phyloP scores from a whole-genome alignment of 352 stramenopile genomes.

The Globisporangium emineosum region DNA sequence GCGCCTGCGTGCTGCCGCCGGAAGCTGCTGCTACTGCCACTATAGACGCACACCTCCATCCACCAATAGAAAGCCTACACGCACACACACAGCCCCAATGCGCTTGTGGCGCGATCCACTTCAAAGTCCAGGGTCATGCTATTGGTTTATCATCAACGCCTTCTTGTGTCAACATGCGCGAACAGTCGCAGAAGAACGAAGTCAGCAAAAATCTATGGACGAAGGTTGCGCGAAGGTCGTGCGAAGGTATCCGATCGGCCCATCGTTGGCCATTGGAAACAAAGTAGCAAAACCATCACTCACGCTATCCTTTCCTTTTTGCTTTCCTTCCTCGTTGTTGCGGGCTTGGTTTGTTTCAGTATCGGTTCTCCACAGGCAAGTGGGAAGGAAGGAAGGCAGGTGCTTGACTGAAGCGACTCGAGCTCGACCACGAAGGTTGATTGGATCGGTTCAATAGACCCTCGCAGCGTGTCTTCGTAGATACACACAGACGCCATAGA shows the following conservation, averaged over 20 bases:
- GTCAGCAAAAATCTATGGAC: background rate
- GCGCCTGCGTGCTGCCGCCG: background rate
- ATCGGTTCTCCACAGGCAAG: slow-evolving; percentile 3
- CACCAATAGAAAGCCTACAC: background rate
- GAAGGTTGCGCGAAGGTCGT: slow-evolving; percentile 10
- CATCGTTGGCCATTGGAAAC: too few species aligned
- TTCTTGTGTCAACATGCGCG: slow-evolving; percentile 2
- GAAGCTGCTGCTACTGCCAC: background rate
- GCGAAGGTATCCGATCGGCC: slow-evolving; percentile 11
- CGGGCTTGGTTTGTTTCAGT: background rate
- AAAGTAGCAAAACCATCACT: slow-evolving; percentile 16
- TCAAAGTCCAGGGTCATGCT: background rate
- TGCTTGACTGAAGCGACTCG: background rate
- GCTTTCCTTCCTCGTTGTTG: too few species aligned
- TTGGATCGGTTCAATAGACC: background rate
- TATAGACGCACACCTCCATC: slow-evolving; percentile 10
- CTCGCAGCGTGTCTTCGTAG: background rate
- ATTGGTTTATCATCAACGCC: background rate
- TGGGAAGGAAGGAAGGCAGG: background rate
- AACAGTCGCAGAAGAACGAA: slow-evolving; percentile 11
- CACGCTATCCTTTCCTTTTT: slow-evolving; percentile 3
- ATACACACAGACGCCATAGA: background rate
- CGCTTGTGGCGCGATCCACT: background rate
- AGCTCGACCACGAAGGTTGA: background rate
- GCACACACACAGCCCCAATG: background rate